Percentiles rank a stretch among this genome's conserved stretches.
Conservation (phyloP, 2,329 filamentous ascomycete genomes). For the Raffaelea albimanens region DNA sequence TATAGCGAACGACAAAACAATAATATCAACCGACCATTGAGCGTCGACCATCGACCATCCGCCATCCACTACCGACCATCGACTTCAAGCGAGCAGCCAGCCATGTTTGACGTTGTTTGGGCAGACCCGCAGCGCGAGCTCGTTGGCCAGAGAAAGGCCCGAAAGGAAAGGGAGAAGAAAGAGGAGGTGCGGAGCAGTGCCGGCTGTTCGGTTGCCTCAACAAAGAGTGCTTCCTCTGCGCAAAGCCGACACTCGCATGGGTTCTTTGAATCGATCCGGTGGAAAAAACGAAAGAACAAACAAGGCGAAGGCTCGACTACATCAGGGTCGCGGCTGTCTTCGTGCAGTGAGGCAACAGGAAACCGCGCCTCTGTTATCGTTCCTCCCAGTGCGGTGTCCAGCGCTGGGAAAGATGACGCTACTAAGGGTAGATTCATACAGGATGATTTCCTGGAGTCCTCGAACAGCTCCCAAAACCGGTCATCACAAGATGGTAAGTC, state of each 20-base stretch:
- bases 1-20: too few species aligned
- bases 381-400: constrained; percentile 3
- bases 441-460: constrained; percentile 3
- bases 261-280: constrained; percentile 31
- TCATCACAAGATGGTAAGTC: constrained; percentile 11
- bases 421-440: not conserved
- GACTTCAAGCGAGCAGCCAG: too few species aligned
- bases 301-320: constrained; percentile 1
- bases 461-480: constrained; percentile 8
- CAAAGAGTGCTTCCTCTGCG: constrained; percentile 33
- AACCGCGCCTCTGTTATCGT: not conserved
- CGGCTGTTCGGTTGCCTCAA: constrained; percentile 28
- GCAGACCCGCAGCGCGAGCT: constrained; percentile 44
- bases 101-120: constrained; percentile 53
- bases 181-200: constrained; percentile 17
- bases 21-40: too few species aligned
- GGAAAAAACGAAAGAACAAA: constrained; percentile 4
- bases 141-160: constrained; percentile 41
- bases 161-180: constrained; percentile 34
- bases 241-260: constrained; percentile 29
- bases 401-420: not conserved
- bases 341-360: not conserved
- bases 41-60: too few species aligned
- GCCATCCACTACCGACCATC: too few species aligned
- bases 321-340: constrained; percentile 2